These are phyloP conservation scores for Fusarium acutatum DNA, from an alignment of 2,329 filamentous ascomycete genomes.

Conservation along the genomic window DNA sequence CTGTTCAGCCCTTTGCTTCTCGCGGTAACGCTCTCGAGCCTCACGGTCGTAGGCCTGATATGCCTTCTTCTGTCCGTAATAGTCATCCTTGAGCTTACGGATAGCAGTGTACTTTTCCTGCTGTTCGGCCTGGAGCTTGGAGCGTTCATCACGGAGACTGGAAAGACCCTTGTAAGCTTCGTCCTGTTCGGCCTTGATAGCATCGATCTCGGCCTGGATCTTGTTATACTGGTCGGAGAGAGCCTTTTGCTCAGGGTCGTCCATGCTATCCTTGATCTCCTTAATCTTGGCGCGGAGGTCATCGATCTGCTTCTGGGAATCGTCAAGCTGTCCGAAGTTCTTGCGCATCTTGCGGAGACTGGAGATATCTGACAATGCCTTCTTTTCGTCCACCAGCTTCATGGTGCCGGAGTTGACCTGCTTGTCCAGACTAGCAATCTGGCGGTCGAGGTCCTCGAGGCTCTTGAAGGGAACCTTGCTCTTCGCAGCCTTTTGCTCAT, in stretches of 20 bases:
- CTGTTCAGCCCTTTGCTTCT: constrained; percentile 83
- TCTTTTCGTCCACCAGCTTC: constrained; percentile 98
- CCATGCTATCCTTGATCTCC: constrained; percentile 85
- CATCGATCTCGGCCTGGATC: constrained; percentile 87
- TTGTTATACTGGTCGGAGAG: constrained; percentile 85
- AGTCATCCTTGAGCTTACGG: constrained; percentile 88
- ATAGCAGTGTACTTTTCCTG: constrained; percentile 85
- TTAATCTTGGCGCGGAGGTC: constrained; percentile 87
- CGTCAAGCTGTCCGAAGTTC: constrained; percentile 86
- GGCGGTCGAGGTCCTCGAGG: constrained; percentile 84
- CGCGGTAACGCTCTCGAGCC: constrained; percentile 76
- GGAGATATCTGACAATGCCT: constrained; percentile 84
- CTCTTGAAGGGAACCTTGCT: constrained; percentile 86
- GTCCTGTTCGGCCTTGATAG: constrained; percentile 92
- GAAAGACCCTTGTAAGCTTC: constrained; percentile 89
- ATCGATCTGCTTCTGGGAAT: constrained; percentile 87
- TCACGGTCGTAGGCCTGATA: constrained; percentile 85
- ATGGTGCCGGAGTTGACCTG: constrained; percentile 89
- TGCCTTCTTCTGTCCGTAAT: constrained; percentile 84
- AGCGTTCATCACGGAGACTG: constrained; percentile 83
- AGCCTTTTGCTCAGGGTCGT: constrained; percentile 90
- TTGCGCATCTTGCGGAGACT: constrained; percentile 89
- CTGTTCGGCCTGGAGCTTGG: constrained; percentile 83
- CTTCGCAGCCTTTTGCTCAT: constrained; percentile 87
- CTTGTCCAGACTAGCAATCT: constrained; percentile 82